phyloP scores from a whole-genome alignment of 2,329 filamentous ascomycete species.

The Chaetomium sp. region DNA sequence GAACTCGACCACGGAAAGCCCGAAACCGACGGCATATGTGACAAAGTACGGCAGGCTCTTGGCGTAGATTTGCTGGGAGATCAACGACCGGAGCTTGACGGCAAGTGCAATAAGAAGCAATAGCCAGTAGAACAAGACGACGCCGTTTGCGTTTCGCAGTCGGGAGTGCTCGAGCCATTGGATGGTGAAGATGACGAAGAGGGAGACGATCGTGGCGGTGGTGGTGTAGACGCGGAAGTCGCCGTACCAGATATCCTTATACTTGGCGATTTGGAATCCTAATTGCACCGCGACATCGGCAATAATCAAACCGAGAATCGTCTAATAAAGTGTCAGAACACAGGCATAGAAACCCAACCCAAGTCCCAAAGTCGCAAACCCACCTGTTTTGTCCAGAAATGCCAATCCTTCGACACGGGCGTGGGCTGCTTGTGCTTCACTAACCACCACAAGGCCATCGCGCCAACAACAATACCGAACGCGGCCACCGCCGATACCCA shows the following conservation, averaged over 20 bases:
- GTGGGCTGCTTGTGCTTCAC: constrained; percentile 60
- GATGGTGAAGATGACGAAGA: constrained; percentile 67
- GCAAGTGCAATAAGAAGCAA: constrained; percentile 71
- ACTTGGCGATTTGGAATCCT: constrained; percentile 65
- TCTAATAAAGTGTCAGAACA: constrained; percentile 25
- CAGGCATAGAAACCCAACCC: background rate
- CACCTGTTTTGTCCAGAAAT: constrained; percentile 91
- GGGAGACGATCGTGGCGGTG: constrained; percentile 61
- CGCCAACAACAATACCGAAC: constrained; percentile 73
- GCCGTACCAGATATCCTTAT: constrained; percentile 62
- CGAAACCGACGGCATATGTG: constrained; percentile 65
- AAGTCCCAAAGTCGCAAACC: constrained; percentile 23
- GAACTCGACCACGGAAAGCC: constrained; percentile 64
- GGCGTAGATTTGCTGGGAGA: constrained; percentile 67
- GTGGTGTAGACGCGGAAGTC: constrained; percentile 88
- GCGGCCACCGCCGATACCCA: constrained; percentile 73
- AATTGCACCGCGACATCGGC: constrained; percentile 66
- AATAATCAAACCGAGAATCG: constrained; percentile 61
- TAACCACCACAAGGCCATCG: constrained; percentile 73
- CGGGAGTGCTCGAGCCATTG: constrained; percentile 85
- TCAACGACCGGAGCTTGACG: constrained; percentile 78
- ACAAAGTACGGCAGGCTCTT: constrained; percentile 68
- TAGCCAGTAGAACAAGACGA: constrained; percentile 89
- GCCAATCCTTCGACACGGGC: constrained; percentile 73
- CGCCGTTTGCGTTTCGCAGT: constrained; percentile 76